Percentiles rank a stretch among this genome's conserved stretches.
Conservation (phyloP, 2,329 filamentous ascomycete genomes). For the Cladophialophora immunda region DNA sequence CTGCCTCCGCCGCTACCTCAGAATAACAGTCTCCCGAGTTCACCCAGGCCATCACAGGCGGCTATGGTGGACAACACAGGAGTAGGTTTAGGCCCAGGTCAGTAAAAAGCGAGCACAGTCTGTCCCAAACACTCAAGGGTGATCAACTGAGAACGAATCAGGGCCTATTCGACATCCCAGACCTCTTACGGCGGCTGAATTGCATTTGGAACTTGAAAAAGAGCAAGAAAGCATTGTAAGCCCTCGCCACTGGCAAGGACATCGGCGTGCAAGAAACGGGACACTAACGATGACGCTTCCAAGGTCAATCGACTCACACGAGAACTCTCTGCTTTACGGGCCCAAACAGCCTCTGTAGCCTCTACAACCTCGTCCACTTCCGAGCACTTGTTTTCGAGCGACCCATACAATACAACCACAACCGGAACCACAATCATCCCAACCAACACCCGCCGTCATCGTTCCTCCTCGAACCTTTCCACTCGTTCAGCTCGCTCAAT, state of each 20-base stretch:
- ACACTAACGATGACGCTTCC: not conserved
- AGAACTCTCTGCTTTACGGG: constrained; percentile 84
- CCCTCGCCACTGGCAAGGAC: constrained; percentile 30
- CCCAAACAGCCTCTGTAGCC: constrained; percentile 69
- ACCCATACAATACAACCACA: constrained; percentile 46
- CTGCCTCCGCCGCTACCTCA: constrained; percentile 50
- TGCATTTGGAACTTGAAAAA: constrained; percentile 89
- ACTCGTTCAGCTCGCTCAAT: constrained; percentile 49
- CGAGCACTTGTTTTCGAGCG: constrained; percentile 50
- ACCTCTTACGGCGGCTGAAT: constrained; percentile 85
- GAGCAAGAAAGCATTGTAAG: constrained; percentile 92
- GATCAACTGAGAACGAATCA: constrained; percentile 41
- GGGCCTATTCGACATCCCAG: constrained; percentile 86
- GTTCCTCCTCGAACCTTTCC: constrained; percentile 64
- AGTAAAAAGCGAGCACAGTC: constrained; percentile 25
- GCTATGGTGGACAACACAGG: constrained; percentile 46
- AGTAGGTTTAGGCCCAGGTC: constrained; percentile 52
- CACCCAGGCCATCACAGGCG: constrained; percentile 39
- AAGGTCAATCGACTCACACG: constrained; percentile 93
- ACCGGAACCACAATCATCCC: constrained; percentile 60
- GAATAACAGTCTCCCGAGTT: constrained; percentile 42
- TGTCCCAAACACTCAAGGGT: not conserved
- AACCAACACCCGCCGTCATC: constrained; percentile 63
- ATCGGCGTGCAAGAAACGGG: not conserved
- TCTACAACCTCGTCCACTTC: constrained; percentile 68